A percentile compares a stretch with the other conserved stretches of the same genome.
phyloP scores from a whole-genome alignment of 768 basidiomycete species.

The Kwoniella sp. region DNA sequence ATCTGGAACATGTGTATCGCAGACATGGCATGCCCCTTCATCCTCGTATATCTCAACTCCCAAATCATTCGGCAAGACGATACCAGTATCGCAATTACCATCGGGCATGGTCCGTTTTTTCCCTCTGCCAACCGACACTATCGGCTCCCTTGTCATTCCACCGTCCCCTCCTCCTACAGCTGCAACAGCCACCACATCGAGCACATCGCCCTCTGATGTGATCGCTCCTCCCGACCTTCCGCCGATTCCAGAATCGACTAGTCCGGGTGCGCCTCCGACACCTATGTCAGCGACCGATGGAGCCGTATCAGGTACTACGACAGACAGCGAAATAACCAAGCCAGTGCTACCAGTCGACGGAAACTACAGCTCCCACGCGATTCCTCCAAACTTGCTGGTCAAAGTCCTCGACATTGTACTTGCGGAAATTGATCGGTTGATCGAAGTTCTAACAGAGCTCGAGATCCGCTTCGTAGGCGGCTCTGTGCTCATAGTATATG shows the following conservation, averaged over 20 bases:
- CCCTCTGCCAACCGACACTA: slow-evolving; percentile 57
- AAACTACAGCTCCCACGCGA: slow-evolving; percentile 20
- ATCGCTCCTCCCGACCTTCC: background rate
- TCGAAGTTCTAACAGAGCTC: slow-evolving; percentile 60
- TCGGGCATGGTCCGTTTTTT: slow-evolving; percentile 81
- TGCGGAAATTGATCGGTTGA: slow-evolving; percentile 60
- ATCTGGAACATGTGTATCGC: background rate
- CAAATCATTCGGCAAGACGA: slow-evolving; percentile 70
- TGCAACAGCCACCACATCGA: slow-evolving; percentile 13
- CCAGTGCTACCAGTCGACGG: background rate
- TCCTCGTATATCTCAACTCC: slow-evolving; percentile 66
- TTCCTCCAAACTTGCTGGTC: slow-evolving; percentile 59
- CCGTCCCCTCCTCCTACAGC: slow-evolving; percentile 21
- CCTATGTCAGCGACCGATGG: slow-evolving; percentile 13
- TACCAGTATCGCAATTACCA: slow-evolving; percentile 69
- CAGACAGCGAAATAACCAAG: background rate
- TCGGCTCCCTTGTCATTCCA: slow-evolving; percentile 24
- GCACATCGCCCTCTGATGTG: background rate
- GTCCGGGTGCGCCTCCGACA: slow-evolving; percentile 15
- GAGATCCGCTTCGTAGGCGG: slow-evolving; percentile 81
- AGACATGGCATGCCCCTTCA: slow-evolving; percentile 74
- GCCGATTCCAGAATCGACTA: background rate
- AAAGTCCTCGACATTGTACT: slow-evolving; percentile 66
- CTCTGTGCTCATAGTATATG: slow-evolving; percentile 80
- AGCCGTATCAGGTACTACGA: background rate